phyloP scores from a whole-genome alignment of 2,329 filamentous ascomycete genomes.

The Teratosphaeria pseudoeucalypti region DNA sequence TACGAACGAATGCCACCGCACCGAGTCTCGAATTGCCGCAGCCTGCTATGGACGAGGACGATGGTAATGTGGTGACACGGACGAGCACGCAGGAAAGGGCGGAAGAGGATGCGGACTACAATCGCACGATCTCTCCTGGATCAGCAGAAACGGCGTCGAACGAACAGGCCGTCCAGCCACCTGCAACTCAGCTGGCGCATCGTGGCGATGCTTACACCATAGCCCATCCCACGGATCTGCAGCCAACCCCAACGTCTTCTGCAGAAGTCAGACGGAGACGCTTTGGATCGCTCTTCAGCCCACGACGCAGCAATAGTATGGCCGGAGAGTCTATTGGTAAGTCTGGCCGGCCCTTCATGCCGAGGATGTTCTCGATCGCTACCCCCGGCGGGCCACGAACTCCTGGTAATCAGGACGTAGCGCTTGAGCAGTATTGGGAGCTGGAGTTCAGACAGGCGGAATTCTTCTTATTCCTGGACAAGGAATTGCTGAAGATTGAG shows the following conservation, averaged over 20 bases:
- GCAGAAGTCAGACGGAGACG: not conserved
- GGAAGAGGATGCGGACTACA: constrained; percentile 4
- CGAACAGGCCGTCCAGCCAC: constrained; percentile 5
- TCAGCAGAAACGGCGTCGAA: constrained; percentile 3
- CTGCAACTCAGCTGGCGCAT: constrained; percentile 15
- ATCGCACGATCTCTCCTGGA: constrained; percentile 5
- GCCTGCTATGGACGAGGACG: constrained; percentile 44
- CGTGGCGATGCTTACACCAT: constrained; percentile 18
- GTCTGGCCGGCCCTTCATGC: constrained; percentile 10
- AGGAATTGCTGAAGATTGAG: constrained; percentile 84
- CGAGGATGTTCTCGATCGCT: constrained; percentile 15
- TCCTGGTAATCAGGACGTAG: constrained; percentile 32
- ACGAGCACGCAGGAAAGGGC: not conserved
- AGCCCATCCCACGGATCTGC: constrained; percentile 5
- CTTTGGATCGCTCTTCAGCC: constrained; percentile 25
- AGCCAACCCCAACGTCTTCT: not conserved
- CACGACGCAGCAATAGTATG: constrained; percentile 16
- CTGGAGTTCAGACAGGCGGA: constrained; percentile 67
- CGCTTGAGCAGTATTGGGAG: constrained; percentile 49
- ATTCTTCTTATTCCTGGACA: constrained; percentile 77
- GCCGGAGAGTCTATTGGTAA: not conserved
- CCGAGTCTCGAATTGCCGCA: constrained; percentile 51
- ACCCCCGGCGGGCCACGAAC: constrained; percentile 13
- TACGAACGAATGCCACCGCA: constrained; percentile 19
- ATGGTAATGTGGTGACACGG: not conserved